Evolutionary conservation across 306 rosid species (phyloP).

Genomic region (Vigna reflexopilosa): DNA sequence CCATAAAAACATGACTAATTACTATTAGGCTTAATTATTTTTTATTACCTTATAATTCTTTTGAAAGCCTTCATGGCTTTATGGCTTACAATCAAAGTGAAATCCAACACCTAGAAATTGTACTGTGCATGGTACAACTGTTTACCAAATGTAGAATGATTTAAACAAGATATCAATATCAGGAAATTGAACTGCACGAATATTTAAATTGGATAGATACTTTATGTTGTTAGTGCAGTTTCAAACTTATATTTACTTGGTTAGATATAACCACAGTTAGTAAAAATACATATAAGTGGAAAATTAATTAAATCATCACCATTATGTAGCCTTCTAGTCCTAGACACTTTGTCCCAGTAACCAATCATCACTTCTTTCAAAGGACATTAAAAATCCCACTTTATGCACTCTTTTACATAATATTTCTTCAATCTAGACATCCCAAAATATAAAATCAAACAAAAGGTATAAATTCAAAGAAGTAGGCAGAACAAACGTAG

Average conservation of each 20-base stretch:
- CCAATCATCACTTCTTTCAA: slow-evolving; percentile 19
- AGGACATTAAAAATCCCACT: not conserved
- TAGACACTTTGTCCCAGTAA: slow-evolving; percentile 22
- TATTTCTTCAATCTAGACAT: not conserved
- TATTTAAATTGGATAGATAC: not conserved
- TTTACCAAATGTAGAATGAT: not conserved
- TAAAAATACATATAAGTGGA: not conserved
- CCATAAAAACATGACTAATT: not conserved
- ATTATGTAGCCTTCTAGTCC: slow-evolving; percentile 8
- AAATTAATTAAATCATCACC: not conserved
- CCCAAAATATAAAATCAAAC: not conserved
- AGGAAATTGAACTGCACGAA: slow-evolving; percentile 3
- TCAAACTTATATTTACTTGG: not conserved
- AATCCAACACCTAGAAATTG: not conserved
- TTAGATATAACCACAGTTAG: not conserved
- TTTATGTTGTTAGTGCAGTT: slow-evolving; percentile 3
- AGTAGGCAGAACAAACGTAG: too few species aligned
- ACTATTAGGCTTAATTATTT: too few species aligned
- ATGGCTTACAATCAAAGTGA: slow-evolving; percentile 10
- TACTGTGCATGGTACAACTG: slow-evolving; percentile 13
- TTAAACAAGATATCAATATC: slow-evolving; percentile 7
- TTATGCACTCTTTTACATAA: slow-evolving; percentile 5
- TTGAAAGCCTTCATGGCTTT: slow-evolving; percentile 11
- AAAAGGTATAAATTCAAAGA: not conserved
- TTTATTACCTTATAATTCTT: too few species aligned